A percentile compares a stretch with the other conserved stretches of the same genome.
These are phyloP conservation scores for Penicillium sp. DNA, from an alignment of 2,329 filamentous ascomycete species.

Conservation along the genomic window DNA sequence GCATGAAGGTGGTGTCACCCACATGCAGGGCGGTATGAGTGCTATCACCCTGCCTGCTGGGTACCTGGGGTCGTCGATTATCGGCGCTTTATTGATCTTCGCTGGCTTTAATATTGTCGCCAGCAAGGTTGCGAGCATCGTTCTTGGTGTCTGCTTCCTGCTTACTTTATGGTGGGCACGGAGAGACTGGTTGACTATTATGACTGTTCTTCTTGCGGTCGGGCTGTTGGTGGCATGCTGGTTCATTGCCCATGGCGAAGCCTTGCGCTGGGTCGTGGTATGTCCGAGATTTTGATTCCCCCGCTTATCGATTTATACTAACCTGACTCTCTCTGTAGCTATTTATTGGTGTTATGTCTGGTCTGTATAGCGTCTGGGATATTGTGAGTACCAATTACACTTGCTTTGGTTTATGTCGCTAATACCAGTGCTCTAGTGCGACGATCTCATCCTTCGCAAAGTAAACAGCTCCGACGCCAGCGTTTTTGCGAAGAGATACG, in stretches of 20 bases:
- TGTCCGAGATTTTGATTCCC: constrained; percentile 24
- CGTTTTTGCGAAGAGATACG: constrained; percentile 74
- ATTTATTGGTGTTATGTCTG: constrained; percentile 80
- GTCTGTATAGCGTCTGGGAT: constrained; percentile 78
- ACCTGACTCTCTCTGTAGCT: constrained; percentile 42
- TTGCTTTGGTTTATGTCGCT: background rate
- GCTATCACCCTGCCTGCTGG: constrained; percentile 73
- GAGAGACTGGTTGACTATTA: constrained; percentile 72
- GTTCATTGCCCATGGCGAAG: constrained; percentile 75
- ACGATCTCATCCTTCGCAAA: constrained; percentile 76
- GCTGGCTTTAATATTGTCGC: constrained; percentile 80
- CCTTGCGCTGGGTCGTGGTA: constrained; percentile 68
- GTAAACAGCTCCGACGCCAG: constrained; percentile 77
- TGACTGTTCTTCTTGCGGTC: constrained; percentile 67
- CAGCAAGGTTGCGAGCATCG: constrained; percentile 73
- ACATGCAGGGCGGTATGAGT: constrained; percentile 69
- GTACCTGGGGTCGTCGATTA: constrained; percentile 72
- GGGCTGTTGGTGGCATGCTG: constrained; percentile 70
- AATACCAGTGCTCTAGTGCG: constrained; percentile 51
- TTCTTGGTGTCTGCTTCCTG: constrained; percentile 69
- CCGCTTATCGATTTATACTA: background rate
- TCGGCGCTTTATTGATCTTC: constrained; percentile 74
- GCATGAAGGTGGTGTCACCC: constrained; percentile 73
- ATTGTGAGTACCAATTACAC: constrained; percentile 50
- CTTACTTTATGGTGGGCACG: constrained; percentile 81